These are phyloP conservation scores for Sungouiozyma ichnusensis DNA, from an alignment of 805 yeast species.

Conservation along the genomic window DNA sequence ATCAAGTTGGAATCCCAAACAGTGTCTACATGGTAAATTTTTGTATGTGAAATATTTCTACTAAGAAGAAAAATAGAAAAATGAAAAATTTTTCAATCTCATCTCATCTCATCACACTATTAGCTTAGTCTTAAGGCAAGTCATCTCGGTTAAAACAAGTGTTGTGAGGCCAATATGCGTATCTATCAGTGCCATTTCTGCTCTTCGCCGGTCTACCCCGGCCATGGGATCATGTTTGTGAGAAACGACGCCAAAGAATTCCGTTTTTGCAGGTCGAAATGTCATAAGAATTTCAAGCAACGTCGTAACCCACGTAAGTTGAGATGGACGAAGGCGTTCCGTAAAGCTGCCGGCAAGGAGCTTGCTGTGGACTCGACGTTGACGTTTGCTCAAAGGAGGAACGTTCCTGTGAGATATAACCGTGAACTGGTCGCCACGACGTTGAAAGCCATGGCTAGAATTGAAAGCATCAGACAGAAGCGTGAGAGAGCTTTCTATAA, in stretches of 20 bases:
- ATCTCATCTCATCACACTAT: conserved; percentile 18
- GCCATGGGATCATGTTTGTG: conserved; percentile 94
- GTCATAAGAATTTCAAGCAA: conserved; percentile 95
- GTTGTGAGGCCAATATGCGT: conserved; percentile 44
- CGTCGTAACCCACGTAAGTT: conserved; percentile 97
- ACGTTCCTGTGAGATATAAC: conserved; percentile 95
- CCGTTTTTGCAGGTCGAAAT: conserved; percentile 93
- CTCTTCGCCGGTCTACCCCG: conserved; percentile 91
- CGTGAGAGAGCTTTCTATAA: conserved; percentile 98
- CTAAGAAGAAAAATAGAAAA: too few species aligned
- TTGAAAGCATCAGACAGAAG: conserved; percentile 90
- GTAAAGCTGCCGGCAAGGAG: conserved; percentile 98
- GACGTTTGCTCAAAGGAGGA: conserved; percentile 94
- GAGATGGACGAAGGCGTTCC: conserved; percentile 97
- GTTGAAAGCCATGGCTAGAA: conserved; percentile 87
- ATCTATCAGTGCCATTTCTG: conserved; percentile 90
- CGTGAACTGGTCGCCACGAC: conserved; percentile 93
- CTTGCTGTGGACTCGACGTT: conserved; percentile 94
- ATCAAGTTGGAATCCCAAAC: too few species aligned
- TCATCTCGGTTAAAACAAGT: neutral
- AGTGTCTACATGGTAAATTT: too few species aligned
- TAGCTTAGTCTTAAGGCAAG: neutral
- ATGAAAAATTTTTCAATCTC: conserved; percentile 7
- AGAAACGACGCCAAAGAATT: conserved; percentile 97
- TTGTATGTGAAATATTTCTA: too few species aligned